phyloP scores from a whole-genome alignment of 2,329 filamentous ascomycete species.

The Paracorniculantispora psalliotae region DNA sequence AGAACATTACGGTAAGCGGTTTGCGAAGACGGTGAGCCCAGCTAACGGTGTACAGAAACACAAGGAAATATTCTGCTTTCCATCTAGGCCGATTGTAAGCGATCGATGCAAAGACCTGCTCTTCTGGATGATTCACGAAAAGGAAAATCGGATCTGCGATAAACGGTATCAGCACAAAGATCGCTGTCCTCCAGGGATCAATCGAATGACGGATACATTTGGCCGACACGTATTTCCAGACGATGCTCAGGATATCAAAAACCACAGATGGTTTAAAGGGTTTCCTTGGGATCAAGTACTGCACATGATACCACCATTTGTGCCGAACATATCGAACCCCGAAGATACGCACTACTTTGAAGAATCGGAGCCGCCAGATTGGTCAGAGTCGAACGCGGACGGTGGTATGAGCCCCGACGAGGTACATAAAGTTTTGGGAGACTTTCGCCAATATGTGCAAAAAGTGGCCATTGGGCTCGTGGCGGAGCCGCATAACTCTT shows the following conservation, averaged over 20 bases:
- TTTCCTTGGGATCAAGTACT: slow-evolving; percentile 76
- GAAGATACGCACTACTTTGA: slow-evolving; percentile 90
- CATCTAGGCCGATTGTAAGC: slow-evolving; percentile 59
- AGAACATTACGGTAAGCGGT: slow-evolving; percentile 67
- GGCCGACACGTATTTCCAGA: slow-evolving; percentile 69
- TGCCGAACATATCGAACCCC: slow-evolving; percentile 63
- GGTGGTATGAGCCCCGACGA: slow-evolving; percentile 26
- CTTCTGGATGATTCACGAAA: slow-evolving; percentile 64
- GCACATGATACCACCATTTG: slow-evolving; percentile 66
- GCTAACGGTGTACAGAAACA: slow-evolving; percentile 57
- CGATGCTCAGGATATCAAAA: slow-evolving; percentile 85
- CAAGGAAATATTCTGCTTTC: slow-evolving; percentile 64
- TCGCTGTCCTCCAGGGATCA: slow-evolving; percentile 20
- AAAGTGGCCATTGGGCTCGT: slow-evolving; percentile 41
- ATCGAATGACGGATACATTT: slow-evolving; percentile 20
- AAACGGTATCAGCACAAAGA: slow-evolving; percentile 69
- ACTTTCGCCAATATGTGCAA: slow-evolving; percentile 38
- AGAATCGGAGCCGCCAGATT: slow-evolving; percentile 68
- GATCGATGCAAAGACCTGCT: slow-evolving; percentile 74
- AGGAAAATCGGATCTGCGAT: slow-evolving; percentile 71
- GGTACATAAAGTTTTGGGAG: slow-evolving; percentile 28
- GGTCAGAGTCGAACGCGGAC: slow-evolving; percentile 44
- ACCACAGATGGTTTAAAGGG: slow-evolving; percentile 77
- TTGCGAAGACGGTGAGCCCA: not conserved
- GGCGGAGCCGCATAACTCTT: slow-evolving; percentile 43